Evolutionary conservation across 208 protist genomes (phyloP).

Genomic region (Wallacemonas rigidus): DNA sequence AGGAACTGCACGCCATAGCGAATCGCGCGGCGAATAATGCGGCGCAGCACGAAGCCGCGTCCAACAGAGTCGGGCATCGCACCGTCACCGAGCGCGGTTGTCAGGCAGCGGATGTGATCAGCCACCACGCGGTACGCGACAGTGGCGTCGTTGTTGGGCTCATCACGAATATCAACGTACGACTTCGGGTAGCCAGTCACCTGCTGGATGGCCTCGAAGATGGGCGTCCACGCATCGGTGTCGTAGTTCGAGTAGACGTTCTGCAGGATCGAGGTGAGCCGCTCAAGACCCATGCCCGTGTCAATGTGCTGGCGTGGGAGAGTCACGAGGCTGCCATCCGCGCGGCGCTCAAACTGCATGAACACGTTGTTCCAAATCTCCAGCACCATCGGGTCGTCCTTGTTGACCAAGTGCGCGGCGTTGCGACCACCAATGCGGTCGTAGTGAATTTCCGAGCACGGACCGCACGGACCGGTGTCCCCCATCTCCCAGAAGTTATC

Average conservation of each 20-base stretch:
- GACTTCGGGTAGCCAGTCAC: slow-evolving; percentile 85
- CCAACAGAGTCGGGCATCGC: slow-evolving; percentile 94
- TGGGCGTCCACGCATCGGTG: slow-evolving; percentile 97
- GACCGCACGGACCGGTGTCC: slow-evolving; percentile 97
- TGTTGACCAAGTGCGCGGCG: slow-evolving; percentile 96
- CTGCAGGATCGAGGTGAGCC: slow-evolving; percentile 97
- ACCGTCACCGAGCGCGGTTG: slow-evolving; percentile 97
- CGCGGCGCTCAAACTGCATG: slow-evolving; percentile 98
- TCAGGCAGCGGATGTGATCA: slow-evolving; percentile 99
- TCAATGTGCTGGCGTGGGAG: slow-evolving; percentile 96
- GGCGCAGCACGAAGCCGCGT: slow-evolving; percentile 97
- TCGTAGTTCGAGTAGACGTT: slow-evolving; percentile 98
- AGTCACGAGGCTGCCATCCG: slow-evolving; percentile 77
- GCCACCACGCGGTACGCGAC: slow-evolving; percentile 98
- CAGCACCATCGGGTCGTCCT: slow-evolving; percentile 98
- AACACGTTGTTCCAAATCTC: slow-evolving; percentile 99
- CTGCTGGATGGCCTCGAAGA: slow-evolving; percentile 97
- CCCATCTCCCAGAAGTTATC: slow-evolving; percentile 99
- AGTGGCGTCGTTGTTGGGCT: slow-evolving; percentile 87
- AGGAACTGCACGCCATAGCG: slow-evolving; percentile 97
- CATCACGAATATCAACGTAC: slow-evolving; percentile 87
- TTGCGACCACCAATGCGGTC: slow-evolving; percentile 97
- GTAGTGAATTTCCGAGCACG: slow-evolving; percentile 99
- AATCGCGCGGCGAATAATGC: slow-evolving; percentile 97
- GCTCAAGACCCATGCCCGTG: slow-evolving; percentile 99